A percentile compares a stretch with the other conserved stretches of the same genome.
These are phyloP conservation scores for Boletus rubroflammeus DNA, from an alignment of 768 basidiomycete species.

Conservation along the genomic window DNA sequence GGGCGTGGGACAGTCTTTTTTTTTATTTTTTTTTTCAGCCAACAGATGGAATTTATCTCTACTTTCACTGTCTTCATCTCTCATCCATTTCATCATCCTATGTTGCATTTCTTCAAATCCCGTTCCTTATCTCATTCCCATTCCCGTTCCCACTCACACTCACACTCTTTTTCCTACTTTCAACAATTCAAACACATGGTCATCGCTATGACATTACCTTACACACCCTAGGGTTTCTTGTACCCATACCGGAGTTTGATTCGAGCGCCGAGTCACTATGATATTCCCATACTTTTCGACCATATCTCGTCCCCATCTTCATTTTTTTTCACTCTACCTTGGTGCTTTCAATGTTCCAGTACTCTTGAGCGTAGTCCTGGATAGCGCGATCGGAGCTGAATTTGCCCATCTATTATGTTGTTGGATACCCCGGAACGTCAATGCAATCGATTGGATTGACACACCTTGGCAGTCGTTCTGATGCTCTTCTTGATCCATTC, in stretches of 20 bases:
- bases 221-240: slow-evolving; percentile 6
- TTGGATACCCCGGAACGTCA: slow-evolving; percentile 50
- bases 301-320: neutral
- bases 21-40: too few relatives aligned
- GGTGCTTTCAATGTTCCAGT: slow-evolving; percentile 69
- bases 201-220: slow-evolving; percentile 13
- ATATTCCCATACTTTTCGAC: neutral
- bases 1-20: neutral
- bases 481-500: slow-evolving; percentile 95
- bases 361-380: slow-evolving; percentile 86
- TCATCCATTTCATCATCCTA: neutral
- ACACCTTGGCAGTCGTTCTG: slow-evolving; percentile 71
- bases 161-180: slow-evolving; percentile 9
- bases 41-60: neutral
- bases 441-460: slow-evolving; percentile 45
- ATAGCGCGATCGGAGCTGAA: slow-evolving; percentile 95
- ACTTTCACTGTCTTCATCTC: neutral
- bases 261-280: slow-evolving; percentile 6
- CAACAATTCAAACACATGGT: slow-evolving; percentile 8
- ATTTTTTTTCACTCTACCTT: slow-evolving; percentile 26
- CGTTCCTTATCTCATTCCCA: slow-evolving; percentile 1
- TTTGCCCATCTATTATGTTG: slow-evolving; percentile 75
- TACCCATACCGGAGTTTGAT: slow-evolving; percentile 9
- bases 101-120: neutral
- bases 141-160: neutral